Percentiles rank a stretch among this genome's conserved stretches.
These are phyloP conservation scores for Cladophialophora exuberans DNA, from an alignment of 2,329 filamentous ascomycete species.

Conservation along the genomic window DNA sequence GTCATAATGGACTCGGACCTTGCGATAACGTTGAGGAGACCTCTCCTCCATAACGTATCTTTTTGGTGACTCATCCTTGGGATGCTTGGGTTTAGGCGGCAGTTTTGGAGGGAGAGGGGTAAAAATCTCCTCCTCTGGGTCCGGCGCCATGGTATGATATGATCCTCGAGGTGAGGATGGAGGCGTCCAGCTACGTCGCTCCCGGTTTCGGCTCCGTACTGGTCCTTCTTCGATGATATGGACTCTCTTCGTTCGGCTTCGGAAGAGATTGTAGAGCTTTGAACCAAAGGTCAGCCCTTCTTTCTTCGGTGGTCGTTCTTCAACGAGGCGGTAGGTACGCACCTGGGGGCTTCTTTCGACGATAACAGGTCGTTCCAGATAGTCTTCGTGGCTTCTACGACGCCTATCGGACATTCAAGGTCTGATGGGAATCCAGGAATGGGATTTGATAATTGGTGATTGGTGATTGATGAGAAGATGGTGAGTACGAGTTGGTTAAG, in stretches of 20 bases:
- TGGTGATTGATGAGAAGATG: not conserved
- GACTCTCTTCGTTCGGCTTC: slow-evolving; percentile 22
- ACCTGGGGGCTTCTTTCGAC: slow-evolving; percentile 28
- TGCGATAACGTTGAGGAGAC: slow-evolving; percentile 15
- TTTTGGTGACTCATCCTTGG: slow-evolving; percentile 10
- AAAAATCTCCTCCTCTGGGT: slow-evolving; percentile 21
- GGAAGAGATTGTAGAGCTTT: slow-evolving; percentile 29
- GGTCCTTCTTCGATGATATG: slow-evolving; percentile 28
- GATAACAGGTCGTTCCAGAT: slow-evolving; percentile 21
- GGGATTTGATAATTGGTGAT: too few species aligned
- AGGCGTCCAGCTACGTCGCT: slow-evolving; percentile 18
- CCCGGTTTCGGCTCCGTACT: slow-evolving; percentile 23
- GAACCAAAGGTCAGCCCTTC: slow-evolving; percentile 23
- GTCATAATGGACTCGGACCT: slow-evolving; percentile 20
- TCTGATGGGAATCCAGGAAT: not conserved
- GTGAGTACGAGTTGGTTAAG: not conserved
- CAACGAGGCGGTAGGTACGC: slow-evolving; percentile 26
- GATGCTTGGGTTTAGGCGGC: slow-evolving; percentile 18
- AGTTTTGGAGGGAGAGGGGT: slow-evolving; percentile 25
- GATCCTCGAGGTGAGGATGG: slow-evolving; percentile 22
- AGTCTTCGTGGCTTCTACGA: slow-evolving; percentile 17
- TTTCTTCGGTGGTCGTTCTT: slow-evolving; percentile 9
- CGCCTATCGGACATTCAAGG: slow-evolving; percentile 28
- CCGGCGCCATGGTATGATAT: slow-evolving; percentile 24
- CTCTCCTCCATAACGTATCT: slow-evolving; percentile 13